Evolutionary conservation across 2,329 filamentous ascomycete species (phyloP).

Genomic region (Mariannaea elegans): DNA sequence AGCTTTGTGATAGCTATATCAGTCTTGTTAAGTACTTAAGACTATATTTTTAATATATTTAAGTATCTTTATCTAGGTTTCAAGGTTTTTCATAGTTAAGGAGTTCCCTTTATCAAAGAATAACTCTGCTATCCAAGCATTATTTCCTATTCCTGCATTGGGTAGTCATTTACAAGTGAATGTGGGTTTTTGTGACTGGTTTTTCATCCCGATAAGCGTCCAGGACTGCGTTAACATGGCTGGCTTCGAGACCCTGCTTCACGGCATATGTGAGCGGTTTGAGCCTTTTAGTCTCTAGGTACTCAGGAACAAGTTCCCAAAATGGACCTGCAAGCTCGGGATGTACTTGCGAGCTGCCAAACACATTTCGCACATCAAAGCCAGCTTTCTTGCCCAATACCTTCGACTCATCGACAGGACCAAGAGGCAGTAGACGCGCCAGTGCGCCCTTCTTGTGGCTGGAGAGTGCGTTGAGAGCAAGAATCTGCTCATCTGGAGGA

Average conservation of each 20-base stretch:
- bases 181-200: not conserved
- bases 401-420: not conserved
- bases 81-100: too few relatives aligned
- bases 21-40: too few relatives aligned
- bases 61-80: too few relatives aligned
- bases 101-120: too few relatives aligned
- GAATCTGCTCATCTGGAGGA: not conserved
- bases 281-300: not conserved
- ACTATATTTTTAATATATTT: too few relatives aligned
- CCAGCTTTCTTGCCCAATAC: not conserved
- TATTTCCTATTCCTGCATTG: too few relatives aligned
- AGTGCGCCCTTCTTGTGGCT: not conserved
- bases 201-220: conserved; percentile 6
- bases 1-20: too few relatives aligned
- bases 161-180: not conserved
- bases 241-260: not conserved
- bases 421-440: not conserved
- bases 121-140: too few relatives aligned
- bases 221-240: not conserved
- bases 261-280: not conserved
- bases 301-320: not conserved
- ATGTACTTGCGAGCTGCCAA: not conserved
- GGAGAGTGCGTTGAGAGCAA: not conserved
- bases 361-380: not conserved
- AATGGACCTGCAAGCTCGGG: not conserved